Evolutionary conservation across 331 rosid genomes (phyloP), one percentile per base, ranked within the genome.

Genomic region (Pyrus hybrid): DNA sequence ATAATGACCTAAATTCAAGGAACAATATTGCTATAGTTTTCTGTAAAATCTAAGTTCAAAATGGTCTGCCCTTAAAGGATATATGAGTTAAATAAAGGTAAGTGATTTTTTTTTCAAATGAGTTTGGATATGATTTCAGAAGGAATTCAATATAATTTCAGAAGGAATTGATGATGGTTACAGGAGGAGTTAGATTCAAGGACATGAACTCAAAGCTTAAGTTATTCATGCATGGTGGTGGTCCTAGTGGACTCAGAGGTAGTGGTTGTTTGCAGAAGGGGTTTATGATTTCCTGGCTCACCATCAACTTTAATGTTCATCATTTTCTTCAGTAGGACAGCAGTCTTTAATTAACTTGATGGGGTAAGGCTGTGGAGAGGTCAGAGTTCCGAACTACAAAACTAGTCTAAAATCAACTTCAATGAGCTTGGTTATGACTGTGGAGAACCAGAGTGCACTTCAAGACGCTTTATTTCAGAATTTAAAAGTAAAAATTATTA

Each of bases 361-460:
- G 66, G 76, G 54, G 51, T 72, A 72, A 58, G 57, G 76, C 76
- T 72, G 68, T 18, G 23, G 13, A 72, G 67, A 72, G 68, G 57
- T 72, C 76, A 72, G 56, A 35, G 11, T 3, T 63, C 68, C 3
- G 35, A 22, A 58, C 76, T 72, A 57, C 35, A 72, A 57, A 72
- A 63, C 67, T 35, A 35, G 23, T 35, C 37, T 37, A 23, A 37
- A 8, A 35, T 58, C 76, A 72, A 57, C 68, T 33, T 58, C 57
- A 33, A 72, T 58, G 37, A 63, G 41, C 13, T 63, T 16, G 41
- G 68, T 63, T 63, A 29, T 63, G 68, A n/a, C n/a, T 63, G 68
- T 29, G 37, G 4, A 29, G 14, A 17, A 61, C 6, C n/a, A 63
- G 18, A n/a, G n/a, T 63, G 37, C 23, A 63, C 20, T 61, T 61